Base-by-base conservation (phyloP, 2,329 filamentous ascomycete species). In the Pyrenophora graminea region DNA sequence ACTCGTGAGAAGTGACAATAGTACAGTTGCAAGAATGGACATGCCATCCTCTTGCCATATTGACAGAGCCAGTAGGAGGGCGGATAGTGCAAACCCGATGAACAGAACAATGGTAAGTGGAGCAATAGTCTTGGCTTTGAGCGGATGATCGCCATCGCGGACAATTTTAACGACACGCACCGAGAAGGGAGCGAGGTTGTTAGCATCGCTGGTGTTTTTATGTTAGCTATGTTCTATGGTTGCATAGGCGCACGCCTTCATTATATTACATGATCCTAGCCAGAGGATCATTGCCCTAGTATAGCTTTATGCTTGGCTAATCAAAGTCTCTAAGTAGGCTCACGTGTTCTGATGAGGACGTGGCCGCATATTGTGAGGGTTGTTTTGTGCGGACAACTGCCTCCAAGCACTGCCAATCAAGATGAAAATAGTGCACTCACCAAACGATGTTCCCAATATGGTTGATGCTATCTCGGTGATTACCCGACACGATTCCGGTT, bases 361-460 rank as follows among this genome's bases (percentile, higher is more conserved):
- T 15, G 15, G 15, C 15, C 15, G 19, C 19, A 21, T 21, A 21
- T 21, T 25, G 1, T 27, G 25, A 27, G 9, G 9, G 7, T 10
- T 27, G 25, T 27, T 27, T 27, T 27, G 25, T 43, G 12, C 15
- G 19, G 19, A 21, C 19, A 21, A 5, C 19, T 21, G 19, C 5
- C 3, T 21, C 19, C 19, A 21, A 21, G 19, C 19, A 5, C 7
- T 15, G 8, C 10, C 23, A 23, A 19, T 31, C 9, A 33, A 19
- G 17, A 41, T 23, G 19, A 15, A 44, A 41, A 46, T 15, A 53
- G 38, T 30, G 13, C 40, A 56, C 56, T 53, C 45, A 78, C 74
- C 77, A 74, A 13, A 80, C 64, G 46, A 80, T 73, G 49, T 78
- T 71, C 10, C 77, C 79, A 53, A 81, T 74, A 62, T 80, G 77